phyloP scores from a whole-genome alignment of 352 stramenopile genomes.

The Phytophthora ramorum region DNA sequence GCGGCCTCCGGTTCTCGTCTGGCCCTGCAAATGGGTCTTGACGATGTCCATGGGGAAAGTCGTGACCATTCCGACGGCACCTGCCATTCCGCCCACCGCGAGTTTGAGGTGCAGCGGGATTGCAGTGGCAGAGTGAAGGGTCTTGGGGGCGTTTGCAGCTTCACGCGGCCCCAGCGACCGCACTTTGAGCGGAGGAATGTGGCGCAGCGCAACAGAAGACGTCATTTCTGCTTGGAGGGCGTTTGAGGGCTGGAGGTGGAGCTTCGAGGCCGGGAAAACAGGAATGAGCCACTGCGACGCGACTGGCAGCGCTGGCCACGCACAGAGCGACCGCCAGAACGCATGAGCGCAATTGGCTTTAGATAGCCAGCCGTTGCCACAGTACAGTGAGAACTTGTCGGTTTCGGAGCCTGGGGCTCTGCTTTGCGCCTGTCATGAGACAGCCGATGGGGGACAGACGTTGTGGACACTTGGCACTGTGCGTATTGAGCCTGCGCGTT shows the following conservation, averaged over 20 bases:
- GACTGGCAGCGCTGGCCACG: background rate
- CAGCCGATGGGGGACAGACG: conserved; percentile 20
- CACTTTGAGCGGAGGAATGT: conserved; percentile 31
- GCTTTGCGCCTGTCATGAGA: conserved; percentile 15
- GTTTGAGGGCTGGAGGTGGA: conserved; percentile 12
- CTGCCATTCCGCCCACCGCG: conserved; percentile 83
- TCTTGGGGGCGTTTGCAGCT: conserved; percentile 17
- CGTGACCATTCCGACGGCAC: conserved; percentile 79
- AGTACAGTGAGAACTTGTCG: background rate
- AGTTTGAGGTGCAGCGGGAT: conserved; percentile 89
- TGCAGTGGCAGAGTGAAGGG: conserved; percentile 20
- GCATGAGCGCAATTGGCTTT: conserved; percentile 10
- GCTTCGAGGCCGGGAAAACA: conserved; percentile 31
- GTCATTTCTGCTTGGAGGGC: conserved; percentile 14
- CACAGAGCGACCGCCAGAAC: conserved; percentile 10
- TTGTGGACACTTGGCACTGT: conserved; percentile 38
- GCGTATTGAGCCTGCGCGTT: conserved; percentile 13
- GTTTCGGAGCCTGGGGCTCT: background rate
- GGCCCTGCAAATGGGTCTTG: conserved; percentile 93
- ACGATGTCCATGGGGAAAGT: conserved; percentile 94
- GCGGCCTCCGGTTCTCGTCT: conserved; percentile 44
- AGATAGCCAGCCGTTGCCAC: conserved; percentile 35
- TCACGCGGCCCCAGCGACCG: conserved; percentile 17
- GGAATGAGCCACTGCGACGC: conserved; percentile 23
- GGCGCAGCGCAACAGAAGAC: conserved; percentile 19